A percentile compares a stretch with the other conserved stretches of the same genome.
phyloP scores from a whole-genome alignment of 164 flowering plant species.

The Aristolochia californica region DNA sequence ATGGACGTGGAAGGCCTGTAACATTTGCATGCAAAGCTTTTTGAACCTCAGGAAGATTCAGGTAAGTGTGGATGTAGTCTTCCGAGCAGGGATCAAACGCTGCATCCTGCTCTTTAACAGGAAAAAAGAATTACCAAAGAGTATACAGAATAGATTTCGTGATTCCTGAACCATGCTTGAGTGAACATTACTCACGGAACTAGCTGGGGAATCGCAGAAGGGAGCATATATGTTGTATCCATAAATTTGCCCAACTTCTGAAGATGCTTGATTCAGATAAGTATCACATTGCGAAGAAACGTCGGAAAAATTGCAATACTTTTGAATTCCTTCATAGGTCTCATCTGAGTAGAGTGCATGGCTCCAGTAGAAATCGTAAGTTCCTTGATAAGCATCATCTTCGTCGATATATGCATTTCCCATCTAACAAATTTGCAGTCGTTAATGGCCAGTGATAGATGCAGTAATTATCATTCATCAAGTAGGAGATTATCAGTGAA shows the following conservation, averaged over 20 bases:
- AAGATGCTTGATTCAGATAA: neutral
- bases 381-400: neutral
- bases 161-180: conserved; percentile 24
- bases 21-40: conserved; percentile 24
- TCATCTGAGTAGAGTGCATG: conserved; percentile 2
- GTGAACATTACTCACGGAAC: neutral
- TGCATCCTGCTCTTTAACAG: neutral
- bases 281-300: neutral
- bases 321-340: neutral
- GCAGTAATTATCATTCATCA: neutral
- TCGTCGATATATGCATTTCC: conserved; percentile 3
- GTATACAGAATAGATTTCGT: too few species aligned
- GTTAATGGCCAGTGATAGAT: neutral
- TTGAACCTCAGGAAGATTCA: conserved; percentile 33
- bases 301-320: neutral
- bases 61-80: conserved; percentile 14
- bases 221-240: conserved; percentile 4
- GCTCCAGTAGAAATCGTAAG: conserved; percentile 3
- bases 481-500: conserved; percentile 33
- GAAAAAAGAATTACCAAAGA: conserved; percentile 35
- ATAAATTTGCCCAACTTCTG: neutral
- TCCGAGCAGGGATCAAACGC: conserved; percentile 34
- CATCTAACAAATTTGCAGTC: neutral
- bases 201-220: neutral
- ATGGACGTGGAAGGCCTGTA: conserved; percentile 12